Evolutionary conservation across 1,284 basidiomycete genomes (phyloP).

Genomic region (Rhodotorula sp.): DNA sequence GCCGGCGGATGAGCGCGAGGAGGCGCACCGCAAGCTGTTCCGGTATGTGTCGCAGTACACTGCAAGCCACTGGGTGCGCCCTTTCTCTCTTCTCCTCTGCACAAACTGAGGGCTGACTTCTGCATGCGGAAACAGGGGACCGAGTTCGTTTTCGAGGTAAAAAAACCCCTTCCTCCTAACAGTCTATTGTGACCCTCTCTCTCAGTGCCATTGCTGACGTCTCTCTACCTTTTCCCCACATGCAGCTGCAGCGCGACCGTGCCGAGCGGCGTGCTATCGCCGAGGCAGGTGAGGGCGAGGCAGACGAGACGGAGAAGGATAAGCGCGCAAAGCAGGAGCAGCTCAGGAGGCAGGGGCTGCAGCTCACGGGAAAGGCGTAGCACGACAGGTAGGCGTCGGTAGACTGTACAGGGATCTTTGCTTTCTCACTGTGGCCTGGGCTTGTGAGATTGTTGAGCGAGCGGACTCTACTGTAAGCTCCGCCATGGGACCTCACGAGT

Average conservation of each 20-base stretch:
- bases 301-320: not conserved
- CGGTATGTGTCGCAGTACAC: conserved; percentile 94
- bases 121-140: conserved; percentile 10
- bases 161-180: no score
- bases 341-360: conserved; percentile 17
- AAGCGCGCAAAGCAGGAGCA: conserved; percentile 12
- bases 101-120: no score
- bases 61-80: conserved; percentile 72
- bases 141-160: conserved; percentile 31
- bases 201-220: no score
- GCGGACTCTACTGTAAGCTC: no score
- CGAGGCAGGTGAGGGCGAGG: not conserved
- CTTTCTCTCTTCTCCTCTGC: not conserved
- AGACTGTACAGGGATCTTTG: not conserved
- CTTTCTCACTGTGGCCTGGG: no score
- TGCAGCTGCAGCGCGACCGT: conserved; percentile 1
- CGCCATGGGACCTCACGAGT: no score
- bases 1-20: conserved; percentile 72
- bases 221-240: not conserved
- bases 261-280: conserved; percentile 31
- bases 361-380: conserved; percentile 24
- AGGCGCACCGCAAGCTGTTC: conserved; percentile 93
- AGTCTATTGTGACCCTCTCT: no score
- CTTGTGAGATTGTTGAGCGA: no score
- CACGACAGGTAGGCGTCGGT: not conserved